Evolutionary conservation across 805 yeast genomes (phyloP).

Genomic region (Clavispora fructus): DNA sequence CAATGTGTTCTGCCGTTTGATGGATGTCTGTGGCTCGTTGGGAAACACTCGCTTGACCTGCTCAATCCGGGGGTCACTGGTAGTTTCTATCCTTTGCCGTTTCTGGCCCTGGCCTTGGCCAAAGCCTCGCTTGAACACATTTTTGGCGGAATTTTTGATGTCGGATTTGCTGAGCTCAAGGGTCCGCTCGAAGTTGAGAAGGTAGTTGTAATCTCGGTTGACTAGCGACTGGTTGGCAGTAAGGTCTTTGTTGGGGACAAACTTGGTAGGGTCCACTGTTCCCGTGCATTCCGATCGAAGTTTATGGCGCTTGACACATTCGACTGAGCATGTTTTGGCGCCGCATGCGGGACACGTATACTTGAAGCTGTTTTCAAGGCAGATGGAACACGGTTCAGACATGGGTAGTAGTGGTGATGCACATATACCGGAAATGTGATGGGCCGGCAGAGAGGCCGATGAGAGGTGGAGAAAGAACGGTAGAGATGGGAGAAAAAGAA

Average conservation of each 20-base stretch:
- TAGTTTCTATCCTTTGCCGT: slow-evolving; percentile 5
- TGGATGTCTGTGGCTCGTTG: slow-evolving; percentile 21
- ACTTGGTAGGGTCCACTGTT: slow-evolving; percentile 52
- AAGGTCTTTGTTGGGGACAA: slow-evolving; percentile 46
- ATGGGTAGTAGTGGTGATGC: not conserved
- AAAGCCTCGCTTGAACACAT: slow-evolving; percentile 30
- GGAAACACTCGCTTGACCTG: slow-evolving; percentile 21
- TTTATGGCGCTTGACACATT: slow-evolving; percentile 72
- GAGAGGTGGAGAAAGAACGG: not conserved
- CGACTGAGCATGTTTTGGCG: slow-evolving; percentile 59
- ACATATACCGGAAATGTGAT: not conserved
- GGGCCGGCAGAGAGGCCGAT: not conserved
- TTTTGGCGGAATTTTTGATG: slow-evolving; percentile 35
- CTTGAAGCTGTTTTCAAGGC: slow-evolving; percentile 39
- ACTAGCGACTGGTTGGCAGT: slow-evolving; percentile 40
- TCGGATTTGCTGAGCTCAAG: slow-evolving; percentile 57
- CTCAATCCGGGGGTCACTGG: slow-evolving; percentile 20
- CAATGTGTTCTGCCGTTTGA: slow-evolving; percentile 59
- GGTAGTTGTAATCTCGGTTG: slow-evolving; percentile 80
- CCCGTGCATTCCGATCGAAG: slow-evolving; percentile 61
- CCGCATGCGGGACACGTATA: slow-evolving; percentile 82
- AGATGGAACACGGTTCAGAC: slow-evolving; percentile 25
- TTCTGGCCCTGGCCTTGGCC: slow-evolving; percentile 8
- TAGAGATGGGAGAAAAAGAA: not conserved
- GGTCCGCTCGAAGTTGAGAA: slow-evolving; percentile 54